These are phyloP conservation scores for Centaurea solstitialis DNA, from an alignment of 129 eudicot species.

Conservation along the genomic window DNA sequence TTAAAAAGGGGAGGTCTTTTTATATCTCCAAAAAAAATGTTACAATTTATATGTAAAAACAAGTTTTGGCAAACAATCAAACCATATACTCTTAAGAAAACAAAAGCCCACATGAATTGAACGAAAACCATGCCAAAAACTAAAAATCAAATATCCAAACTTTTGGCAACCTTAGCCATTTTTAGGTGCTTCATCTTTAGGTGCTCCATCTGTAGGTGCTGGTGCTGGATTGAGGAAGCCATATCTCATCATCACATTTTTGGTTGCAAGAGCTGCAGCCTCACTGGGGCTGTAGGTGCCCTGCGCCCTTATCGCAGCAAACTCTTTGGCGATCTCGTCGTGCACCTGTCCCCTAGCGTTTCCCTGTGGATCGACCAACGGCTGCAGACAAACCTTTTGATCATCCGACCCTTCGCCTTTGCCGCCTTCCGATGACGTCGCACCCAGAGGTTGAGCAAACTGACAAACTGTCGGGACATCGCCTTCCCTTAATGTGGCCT, in stretches of 20 bases:
- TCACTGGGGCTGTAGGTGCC: conserved; percentile 77
- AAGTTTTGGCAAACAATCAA: conserved; percentile 5
- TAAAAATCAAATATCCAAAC: background rate
- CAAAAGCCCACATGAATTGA: conserved; percentile 16
- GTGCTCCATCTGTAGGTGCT: background rate
- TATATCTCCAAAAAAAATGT: background rate
- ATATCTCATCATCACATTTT: conserved; percentile 71
- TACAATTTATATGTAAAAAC: background rate
- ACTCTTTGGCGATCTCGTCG: conserved; percentile 72
- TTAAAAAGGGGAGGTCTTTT: background rate
- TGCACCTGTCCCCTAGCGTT: conserved; percentile 65
- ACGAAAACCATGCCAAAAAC: conserved; percentile 10
- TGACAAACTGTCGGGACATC: conserved; percentile 77
- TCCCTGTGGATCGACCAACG: conserved; percentile 56
- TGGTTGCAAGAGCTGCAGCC: conserved; percentile 83
- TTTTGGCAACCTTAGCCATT: background rate
- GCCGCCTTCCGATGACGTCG: conserved; percentile 7
- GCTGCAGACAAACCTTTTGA: background rate
- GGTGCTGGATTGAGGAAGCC: conserved; percentile 36
- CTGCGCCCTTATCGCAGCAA: conserved; percentile 72
- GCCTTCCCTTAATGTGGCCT: conserved; percentile 64
- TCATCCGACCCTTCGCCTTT: conserved; percentile 4
- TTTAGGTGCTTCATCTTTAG: background rate
- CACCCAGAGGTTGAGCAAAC: conserved; percentile 25
- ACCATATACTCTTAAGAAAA: conserved; percentile 1